Base-by-base conservation (phyloP, 2,329 filamentous ascomycete genomes). In the Ascochyta rabiei region DNA sequence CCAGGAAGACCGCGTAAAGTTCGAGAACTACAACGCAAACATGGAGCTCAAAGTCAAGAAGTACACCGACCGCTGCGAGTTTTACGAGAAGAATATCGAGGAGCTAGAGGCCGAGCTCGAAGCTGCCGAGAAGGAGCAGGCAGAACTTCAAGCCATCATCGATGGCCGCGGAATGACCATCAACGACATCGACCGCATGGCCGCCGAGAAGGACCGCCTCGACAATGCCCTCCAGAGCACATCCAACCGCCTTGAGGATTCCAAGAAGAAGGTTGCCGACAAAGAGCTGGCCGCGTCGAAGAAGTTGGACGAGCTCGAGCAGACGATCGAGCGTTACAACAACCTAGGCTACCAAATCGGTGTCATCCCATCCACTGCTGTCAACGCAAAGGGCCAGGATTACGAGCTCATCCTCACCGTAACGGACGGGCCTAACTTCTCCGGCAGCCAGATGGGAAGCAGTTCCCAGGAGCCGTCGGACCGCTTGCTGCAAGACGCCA, bases 131-230 rank as follows among this genome's bases (percentile, higher is more conserved):
- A 87, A 89, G 15, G 95, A 99, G 74, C 86, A 91, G 58, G 80
- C 86, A 37, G 83, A 84, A 26, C 82, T 99, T 9, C 93, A 98
- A 73, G 87, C 89, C 55, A 87, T 89, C 26, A 92, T 99, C 24
- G 95, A 98, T 75, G 88, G 89, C 64, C 91, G 96, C 71, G 95
- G 95, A 2, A 93, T 99, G 73, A 96, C 92, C 68, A 96, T 97
- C 77, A 90, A 95, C 77, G 95, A 99, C 83, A 98, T 99, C 71
- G 95, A 99, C 82, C 91, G 95, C 75, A 97, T 99, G 93, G 96
- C 92, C 65, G 88, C 90, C 31, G 95, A 99, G 75, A 88, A 93
- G 48, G 95, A 99, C 69, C 87, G 95, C 41, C 83, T 99, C n/a
- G 91, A 96, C 62, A 93, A 89, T 67, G 90, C 88, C 37, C 88